Conservation (phyloP, 345 rosid species). For the Microthlaspi erraticum region DNA sequence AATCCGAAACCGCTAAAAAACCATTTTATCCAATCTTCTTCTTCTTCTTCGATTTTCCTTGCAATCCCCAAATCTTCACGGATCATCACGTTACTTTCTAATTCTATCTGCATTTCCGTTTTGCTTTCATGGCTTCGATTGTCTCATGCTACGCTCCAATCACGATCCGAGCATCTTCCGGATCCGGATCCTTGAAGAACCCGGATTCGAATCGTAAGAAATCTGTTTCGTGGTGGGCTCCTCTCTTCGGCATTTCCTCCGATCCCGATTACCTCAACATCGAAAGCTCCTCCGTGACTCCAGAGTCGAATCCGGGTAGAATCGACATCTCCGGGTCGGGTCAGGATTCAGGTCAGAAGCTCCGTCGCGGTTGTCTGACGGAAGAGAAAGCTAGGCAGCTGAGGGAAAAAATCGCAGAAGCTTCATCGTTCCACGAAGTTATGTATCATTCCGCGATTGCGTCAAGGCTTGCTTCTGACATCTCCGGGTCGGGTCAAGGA, state of each 20-base stretch:
- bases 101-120: not conserved
- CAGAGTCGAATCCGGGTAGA: constrained; percentile 10
- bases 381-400: constrained; percentile 73
- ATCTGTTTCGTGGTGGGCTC: constrained; percentile 63
- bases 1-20: constrained; percentile 9
- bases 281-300: not conserved
- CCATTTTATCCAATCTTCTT: constrained; percentile 5
- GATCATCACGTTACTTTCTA: not conserved
- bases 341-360: constrained; percentile 39
- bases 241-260: constrained; percentile 65
- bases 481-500: constrained; percentile 43
- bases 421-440: constrained; percentile 59
- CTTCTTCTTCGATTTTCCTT: not conserved
- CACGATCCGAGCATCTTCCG: constrained; percentile 55
- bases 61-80: constrained; percentile 1
- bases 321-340: constrained; percentile 31
- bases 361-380: constrained; percentile 60
- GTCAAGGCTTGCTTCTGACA: constrained; percentile 67
- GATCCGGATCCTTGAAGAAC: constrained; percentile 31
- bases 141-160: constrained; percentile 43
- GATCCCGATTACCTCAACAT: constrained; percentile 66
- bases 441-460: constrained; percentile 90
- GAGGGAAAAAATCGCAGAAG: constrained; percentile 59
- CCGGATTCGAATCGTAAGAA: constrained; percentile 42
- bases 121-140: constrained; percentile 52